These are phyloP conservation scores for Nakazawaea ambrosiae DNA, from an alignment of 805 yeast genomes.

Conservation along the genomic window DNA sequence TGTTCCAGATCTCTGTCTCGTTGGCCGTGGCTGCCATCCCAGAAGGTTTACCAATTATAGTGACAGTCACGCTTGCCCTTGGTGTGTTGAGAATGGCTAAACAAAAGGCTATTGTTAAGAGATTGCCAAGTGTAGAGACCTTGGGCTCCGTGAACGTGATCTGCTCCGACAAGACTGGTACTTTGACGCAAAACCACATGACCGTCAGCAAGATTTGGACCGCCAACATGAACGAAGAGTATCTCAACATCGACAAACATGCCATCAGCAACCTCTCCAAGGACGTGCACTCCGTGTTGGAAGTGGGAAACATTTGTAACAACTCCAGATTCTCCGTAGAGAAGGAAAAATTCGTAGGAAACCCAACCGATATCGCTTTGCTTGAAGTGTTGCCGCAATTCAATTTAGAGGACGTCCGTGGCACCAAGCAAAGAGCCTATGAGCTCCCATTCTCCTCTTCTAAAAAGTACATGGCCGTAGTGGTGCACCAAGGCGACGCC, in stretches of 20 bases:
- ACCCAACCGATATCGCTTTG: constrained; percentile 92
- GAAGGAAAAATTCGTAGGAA: constrained; percentile 70
- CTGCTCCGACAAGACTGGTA: constrained; percentile 89
- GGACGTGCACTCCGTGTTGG: constrained; percentile 50
- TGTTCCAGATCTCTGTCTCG: constrained; percentile 96
- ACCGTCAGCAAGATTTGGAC: constrained; percentile 83
- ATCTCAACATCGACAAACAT: constrained; percentile 36
- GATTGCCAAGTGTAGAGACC: constrained; percentile 93
- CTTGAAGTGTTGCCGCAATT: constrained; percentile 67
- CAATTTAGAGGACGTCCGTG: constrained; percentile 66
- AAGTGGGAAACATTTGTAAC: constrained; percentile 68
- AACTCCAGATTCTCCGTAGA: constrained; percentile 66
- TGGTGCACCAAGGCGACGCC: constrained; percentile 52
- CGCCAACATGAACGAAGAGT: constrained; percentile 42
- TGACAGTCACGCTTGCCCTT: constrained; percentile 91
- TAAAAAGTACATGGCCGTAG: constrained; percentile 88
- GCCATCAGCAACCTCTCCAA: constrained; percentile 34
- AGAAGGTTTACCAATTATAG: constrained; percentile 97
- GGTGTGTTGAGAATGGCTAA: constrained; percentile 97
- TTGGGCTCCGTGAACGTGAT: constrained; percentile 91
- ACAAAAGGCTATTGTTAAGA: constrained; percentile 87
- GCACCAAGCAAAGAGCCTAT: constrained; percentile 46
- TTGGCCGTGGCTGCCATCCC: constrained; percentile 99
- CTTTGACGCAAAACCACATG: constrained; percentile 87
- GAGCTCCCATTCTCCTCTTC: constrained; percentile 83